These are phyloP conservation scores for Neospermospora avenae DNA, from an alignment of 2,329 filamentous ascomycete species.

Conservation along the genomic window DNA sequence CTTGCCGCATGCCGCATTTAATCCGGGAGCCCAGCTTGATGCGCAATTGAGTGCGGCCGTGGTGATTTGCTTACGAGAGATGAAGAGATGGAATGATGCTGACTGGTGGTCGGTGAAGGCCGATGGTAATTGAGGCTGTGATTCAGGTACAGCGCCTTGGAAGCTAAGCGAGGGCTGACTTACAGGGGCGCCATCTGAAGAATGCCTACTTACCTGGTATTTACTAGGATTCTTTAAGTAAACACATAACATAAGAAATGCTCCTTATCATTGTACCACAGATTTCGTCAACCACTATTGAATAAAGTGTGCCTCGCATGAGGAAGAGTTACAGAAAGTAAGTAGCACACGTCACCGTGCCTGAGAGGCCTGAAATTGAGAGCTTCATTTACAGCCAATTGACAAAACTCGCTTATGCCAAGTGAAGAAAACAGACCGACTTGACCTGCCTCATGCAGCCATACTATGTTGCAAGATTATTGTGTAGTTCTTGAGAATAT, in stretches of 20 bases:
- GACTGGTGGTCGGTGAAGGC: not conserved
- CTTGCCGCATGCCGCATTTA: not conserved
- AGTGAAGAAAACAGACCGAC: not conserved
- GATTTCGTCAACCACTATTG: no score
- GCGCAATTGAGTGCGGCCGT: not conserved
- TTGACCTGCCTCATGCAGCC: not conserved
- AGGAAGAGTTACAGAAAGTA: not conserved
- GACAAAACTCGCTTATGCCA: not conserved
- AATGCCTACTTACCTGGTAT: no score
- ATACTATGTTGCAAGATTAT: no score
- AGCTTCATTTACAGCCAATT: not conserved
- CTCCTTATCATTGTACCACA: not conserved
- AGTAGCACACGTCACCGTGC: no score
- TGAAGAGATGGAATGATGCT: not conserved
- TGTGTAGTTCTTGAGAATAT: no score
- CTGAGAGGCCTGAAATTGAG: not conserved
- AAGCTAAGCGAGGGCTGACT: not conserved
- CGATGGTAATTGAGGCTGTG: not conserved
- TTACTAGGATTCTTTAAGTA: no score
- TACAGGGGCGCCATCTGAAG: no score
- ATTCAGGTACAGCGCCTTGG: not conserved
- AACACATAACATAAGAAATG: not conserved
- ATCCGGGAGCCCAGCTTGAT: not conserved
- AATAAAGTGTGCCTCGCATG: not conserved
- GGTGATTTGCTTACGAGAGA: slow-evolving; percentile 1